Conservation (phyloP, 2,329 filamentous ascomycete genomes). For the Beauveria rudraprayagi region DNA sequence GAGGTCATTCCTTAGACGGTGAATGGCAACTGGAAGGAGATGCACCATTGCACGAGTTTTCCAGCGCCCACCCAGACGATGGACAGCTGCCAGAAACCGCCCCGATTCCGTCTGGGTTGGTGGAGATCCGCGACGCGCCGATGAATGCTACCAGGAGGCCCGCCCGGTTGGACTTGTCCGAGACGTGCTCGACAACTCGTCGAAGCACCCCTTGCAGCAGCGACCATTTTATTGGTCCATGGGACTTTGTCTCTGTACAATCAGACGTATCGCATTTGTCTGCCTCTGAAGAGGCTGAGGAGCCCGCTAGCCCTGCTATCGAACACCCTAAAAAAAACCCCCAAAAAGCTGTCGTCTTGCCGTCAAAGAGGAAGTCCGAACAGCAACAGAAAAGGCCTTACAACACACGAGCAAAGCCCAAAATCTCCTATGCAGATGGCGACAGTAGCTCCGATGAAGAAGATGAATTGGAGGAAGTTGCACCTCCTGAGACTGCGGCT, state of each 20-base stretch:
- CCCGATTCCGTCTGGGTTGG: slow-evolving; percentile 17
- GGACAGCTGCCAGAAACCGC: slow-evolving; percentile 24
- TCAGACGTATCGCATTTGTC: not conserved
- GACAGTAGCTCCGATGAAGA: not conserved
- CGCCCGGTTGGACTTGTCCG: slow-evolving; percentile 25
- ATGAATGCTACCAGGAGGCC: not conserved
- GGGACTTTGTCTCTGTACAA: not conserved
- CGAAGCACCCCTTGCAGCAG: slow-evolving; percentile 17
- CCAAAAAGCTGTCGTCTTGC: not conserved
- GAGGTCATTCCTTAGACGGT: slow-evolving; percentile 8
- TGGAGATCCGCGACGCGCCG: not conserved
- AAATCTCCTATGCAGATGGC: not conserved
- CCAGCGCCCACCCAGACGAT: slow-evolving; percentile 19
- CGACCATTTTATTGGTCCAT: not conserved
- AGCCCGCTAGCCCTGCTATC: not conserved
- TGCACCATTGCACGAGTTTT: slow-evolving; percentile 17
- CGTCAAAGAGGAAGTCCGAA: not conserved
- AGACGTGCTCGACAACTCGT: slow-evolving; percentile 26
- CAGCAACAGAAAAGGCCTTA: not conserved
- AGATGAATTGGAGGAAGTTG: not conserved
- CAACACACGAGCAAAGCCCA: not conserved
- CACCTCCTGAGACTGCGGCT: not conserved
- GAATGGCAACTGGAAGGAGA: slow-evolving; percentile 20
- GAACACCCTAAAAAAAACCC: not conserved
- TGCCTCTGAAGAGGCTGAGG: not conserved